Percentiles rank a stretch among this genome's conserved stretches.
Evolutionary conservation across 805 yeast species (phyloP).

Genomic region (Suhomyces sp.): DNA sequence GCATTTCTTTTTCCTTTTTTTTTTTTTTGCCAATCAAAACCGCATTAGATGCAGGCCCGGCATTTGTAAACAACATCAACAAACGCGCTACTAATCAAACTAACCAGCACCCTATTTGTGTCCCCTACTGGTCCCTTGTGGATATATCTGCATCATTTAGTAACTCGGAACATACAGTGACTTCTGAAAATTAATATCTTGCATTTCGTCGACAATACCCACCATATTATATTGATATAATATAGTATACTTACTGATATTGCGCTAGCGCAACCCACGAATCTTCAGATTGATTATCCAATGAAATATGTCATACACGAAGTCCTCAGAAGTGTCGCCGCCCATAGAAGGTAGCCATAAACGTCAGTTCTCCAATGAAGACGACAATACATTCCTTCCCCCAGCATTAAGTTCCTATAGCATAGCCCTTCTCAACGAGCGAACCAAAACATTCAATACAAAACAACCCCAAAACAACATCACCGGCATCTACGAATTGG

Average conservation of each 20-base stretch:
- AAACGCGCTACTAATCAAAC: constrained; percentile 5
- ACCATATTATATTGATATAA: not conserved
- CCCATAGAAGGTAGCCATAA: constrained; percentile 4
- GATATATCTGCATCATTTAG: not conserved
- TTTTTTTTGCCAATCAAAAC: not conserved
- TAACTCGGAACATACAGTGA: not conserved
- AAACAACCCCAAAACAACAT: constrained; percentile 8
- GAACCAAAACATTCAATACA: constrained; percentile 9
- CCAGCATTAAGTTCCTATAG: constrained; percentile 61
- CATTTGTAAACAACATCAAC: constrained; percentile 4
- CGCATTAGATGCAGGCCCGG: constrained; percentile 1
- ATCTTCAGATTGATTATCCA: not conserved
- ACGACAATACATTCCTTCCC: constrained; percentile 53
- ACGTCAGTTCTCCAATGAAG: constrained; percentile 24
- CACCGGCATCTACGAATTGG: constrained; percentile 31
- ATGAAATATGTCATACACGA: constrained; percentile 7
- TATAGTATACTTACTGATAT: not conserved
- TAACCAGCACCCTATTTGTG: not conserved
- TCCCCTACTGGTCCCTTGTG: not conserved
- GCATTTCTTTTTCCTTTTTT: constrained; percentile 21
- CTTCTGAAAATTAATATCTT: not conserved
- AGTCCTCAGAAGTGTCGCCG: constrained; percentile 3
- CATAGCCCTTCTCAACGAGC: constrained; percentile 47
- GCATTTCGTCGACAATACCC: not conserved
- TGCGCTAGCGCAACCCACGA: not conserved